Evolutionary conservation across 306 rosid genomes (phyloP).

Genomic region (Rubus parviflorus): DNA sequence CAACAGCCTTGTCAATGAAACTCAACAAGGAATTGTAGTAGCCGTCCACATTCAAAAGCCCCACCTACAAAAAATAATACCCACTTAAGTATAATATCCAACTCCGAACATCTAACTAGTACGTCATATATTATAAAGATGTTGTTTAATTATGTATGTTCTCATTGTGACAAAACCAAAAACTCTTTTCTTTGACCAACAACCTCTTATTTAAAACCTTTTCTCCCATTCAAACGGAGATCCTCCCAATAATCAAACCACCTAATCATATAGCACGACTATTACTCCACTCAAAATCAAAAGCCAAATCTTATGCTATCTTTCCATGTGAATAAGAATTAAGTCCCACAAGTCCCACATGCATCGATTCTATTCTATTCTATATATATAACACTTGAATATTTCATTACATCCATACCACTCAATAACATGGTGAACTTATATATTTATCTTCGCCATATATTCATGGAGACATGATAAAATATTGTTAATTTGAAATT

Average conservation of each 20-base stretch:
- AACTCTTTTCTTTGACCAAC: slow-evolving; percentile 44
- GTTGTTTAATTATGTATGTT: slow-evolving; percentile 2
- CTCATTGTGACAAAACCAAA: slow-evolving; percentile 1
- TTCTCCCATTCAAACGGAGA: slow-evolving; percentile 76
- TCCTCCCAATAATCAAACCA: slow-evolving; percentile 28
- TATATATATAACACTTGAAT: slow-evolving; percentile 8
- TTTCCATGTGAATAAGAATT: slow-evolving; percentile 66
- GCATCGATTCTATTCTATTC: slow-evolving; percentile 42
- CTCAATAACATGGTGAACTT: slow-evolving; percentile 18
- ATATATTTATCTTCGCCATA: slow-evolving; percentile 8
- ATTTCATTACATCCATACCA: slow-evolving; percentile 21
- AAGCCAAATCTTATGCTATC: slow-evolving; percentile 39
- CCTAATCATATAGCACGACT: slow-evolving; percentile 49
- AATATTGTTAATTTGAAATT: neutral
- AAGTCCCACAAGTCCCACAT: slow-evolving; percentile 62
- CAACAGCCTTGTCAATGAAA: slow-evolving; percentile 95
- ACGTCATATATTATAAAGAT: neutral
- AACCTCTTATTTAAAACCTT: slow-evolving; percentile 31
- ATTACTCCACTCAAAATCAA: slow-evolving; percentile 31
- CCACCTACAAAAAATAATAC: slow-evolving; percentile 61
- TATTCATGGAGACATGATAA: slow-evolving; percentile 25
- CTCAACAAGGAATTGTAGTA: slow-evolving; percentile 84
- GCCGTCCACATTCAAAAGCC: slow-evolving; percentile 95
- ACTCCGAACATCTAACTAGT: neutral
- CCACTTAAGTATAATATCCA: slow-evolving; percentile 5